Base-by-base conservation (phyloP, 148 eudicot species). In the Vaccinium myrtillus region DNA sequence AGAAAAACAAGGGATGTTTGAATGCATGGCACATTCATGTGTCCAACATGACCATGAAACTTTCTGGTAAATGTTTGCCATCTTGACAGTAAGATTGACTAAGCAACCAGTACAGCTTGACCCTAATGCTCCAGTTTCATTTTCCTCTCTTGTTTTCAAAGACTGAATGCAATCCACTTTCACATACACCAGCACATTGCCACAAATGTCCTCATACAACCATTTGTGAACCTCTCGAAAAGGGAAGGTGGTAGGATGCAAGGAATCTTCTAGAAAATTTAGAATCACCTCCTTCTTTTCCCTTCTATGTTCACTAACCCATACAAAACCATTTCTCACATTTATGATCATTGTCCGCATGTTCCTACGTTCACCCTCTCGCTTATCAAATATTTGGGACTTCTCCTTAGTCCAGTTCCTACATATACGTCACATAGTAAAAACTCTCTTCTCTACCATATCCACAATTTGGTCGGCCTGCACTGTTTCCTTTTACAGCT, bases 71-170 rank as follows among this genome's bases (percentile, higher is more conserved):
- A 19, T 5, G 21, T 56, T 56, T 56, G 59, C 59, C 6, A 3
- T 46, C 23, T n/a, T 12, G 21, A 14, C 55, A 43, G 49, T 43
- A 75, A 16, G 78, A 51, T 43, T 75, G 54, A 77, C 30, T 48
- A 49, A 77, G 80, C 30, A 77, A 78, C 81, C 61, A 53, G 81
- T 51, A 53, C 19, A 51, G 55, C 58, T 78, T 53, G 39, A 53
- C 81, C 63, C 15, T 23, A 23, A 51, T 30, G 80, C 59, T 25
- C 53, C 10, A 75, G 12, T 75, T 43, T 75, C 13, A 46, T 21
- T 75, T 75, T 21, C 54, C 78, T 18, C 11, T 13, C 50, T 8
- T 39, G 15, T 16, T 74, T 74, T 4, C 6, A 2, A 8, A 46
- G 27, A 49, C 49, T 25, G 9, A 23, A 50, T 3, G 19, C 10